Percentiles rank a stretch among this genome's conserved stretches.
Conservation (phyloP, 805 yeast species). For the Zygoascus tannicola region DNA sequence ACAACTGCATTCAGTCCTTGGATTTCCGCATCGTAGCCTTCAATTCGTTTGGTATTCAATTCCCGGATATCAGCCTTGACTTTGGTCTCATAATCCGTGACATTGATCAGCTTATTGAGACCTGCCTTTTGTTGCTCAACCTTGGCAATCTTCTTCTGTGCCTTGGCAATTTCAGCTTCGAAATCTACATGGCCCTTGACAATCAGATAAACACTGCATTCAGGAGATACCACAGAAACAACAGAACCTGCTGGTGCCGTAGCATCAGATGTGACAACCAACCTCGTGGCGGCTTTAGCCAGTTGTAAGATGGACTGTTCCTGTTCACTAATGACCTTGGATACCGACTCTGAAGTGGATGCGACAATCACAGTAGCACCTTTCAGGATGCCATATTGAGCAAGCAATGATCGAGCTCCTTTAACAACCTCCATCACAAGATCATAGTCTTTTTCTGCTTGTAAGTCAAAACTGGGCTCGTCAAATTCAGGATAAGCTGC, state of each 20-base stretch:
- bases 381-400: slow-evolving; percentile 84
- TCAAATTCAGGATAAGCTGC: slow-evolving; percentile 70
- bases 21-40: slow-evolving; percentile 72
- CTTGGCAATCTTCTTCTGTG: slow-evolving; percentile 62
- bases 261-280: slow-evolving; percentile 51
- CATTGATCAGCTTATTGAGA: slow-evolving; percentile 58
- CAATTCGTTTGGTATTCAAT: slow-evolving; percentile 57
- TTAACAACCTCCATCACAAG: slow-evolving; percentile 78
- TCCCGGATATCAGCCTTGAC: slow-evolving; percentile 78
- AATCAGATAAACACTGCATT: slow-evolving; percentile 75
- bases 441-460: slow-evolving; percentile 69
- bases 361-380: slow-evolving; percentile 82
- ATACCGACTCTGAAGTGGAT: slow-evolving; percentile 40
- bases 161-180: slow-evolving; percentile 83
- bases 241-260: slow-evolving; percentile 84
- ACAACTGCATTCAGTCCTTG: slow-evolving; percentile 85
- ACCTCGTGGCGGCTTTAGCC: slow-evolving; percentile 79
- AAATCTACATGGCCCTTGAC: slow-evolving; percentile 93
- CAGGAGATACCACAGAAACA: slow-evolving; percentile 68
- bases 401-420: slow-evolving; percentile 81
- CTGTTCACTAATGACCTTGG: slow-evolving; percentile 54
- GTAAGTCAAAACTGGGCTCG: slow-evolving; percentile 49
- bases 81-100: slow-evolving; percentile 76
- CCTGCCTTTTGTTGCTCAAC: slow-evolving; percentile 49
- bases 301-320: slow-evolving; percentile 81